Percentiles rank a stretch among this genome's conserved stretches.
Evolutionary conservation across 805 yeast genomes (phyloP).

Genomic region (Ogataea paradorogensis): DNA sequence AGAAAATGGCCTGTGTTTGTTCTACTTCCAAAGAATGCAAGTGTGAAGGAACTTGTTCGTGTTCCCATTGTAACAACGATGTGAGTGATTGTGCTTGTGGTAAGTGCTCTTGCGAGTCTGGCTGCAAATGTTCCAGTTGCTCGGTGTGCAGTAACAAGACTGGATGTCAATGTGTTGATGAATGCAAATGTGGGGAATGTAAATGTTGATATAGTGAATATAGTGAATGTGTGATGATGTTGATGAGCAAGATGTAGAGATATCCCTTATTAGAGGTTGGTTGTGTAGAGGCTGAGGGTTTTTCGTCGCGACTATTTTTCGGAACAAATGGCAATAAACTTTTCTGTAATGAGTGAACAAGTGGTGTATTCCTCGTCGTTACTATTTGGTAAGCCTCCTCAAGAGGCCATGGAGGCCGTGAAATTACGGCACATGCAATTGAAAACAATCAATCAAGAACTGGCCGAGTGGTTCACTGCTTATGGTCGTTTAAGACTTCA

Average conservation of each 20-base stretch:
- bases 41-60: constrained; percentile 9
- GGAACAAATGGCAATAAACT: constrained; percentile 11
- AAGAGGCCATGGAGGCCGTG: constrained; percentile 57
- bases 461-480: constrained; percentile 60
- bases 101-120: constrained; percentile 14
- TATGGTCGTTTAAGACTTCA: constrained; percentile 45
- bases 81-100: constrained; percentile 5
- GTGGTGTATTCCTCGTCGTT: constrained; percentile 34
- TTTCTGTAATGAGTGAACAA: constrained; percentile 13
- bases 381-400: constrained; percentile 45
- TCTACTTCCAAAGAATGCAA: constrained; percentile 4
- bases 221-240: neutral
- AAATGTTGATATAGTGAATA: neutral
- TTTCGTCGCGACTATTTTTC: constrained; percentile 11
- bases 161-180: constrained; percentile 10
- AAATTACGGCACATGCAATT: constrained; percentile 56
- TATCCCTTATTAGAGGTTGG: no score
- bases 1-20: constrained; percentile 11
- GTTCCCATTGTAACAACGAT: constrained; percentile 1
- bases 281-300: neutral
- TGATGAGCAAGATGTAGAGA: no score
- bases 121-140: constrained; percentile 12
- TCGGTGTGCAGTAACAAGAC: constrained; percentile 1
- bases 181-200: constrained; percentile 5
- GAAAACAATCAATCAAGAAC: constrained; percentile 52